Conservation (phyloP, 1,284 basidiomycete genomes). For the Tylopilus sp. region DNA sequence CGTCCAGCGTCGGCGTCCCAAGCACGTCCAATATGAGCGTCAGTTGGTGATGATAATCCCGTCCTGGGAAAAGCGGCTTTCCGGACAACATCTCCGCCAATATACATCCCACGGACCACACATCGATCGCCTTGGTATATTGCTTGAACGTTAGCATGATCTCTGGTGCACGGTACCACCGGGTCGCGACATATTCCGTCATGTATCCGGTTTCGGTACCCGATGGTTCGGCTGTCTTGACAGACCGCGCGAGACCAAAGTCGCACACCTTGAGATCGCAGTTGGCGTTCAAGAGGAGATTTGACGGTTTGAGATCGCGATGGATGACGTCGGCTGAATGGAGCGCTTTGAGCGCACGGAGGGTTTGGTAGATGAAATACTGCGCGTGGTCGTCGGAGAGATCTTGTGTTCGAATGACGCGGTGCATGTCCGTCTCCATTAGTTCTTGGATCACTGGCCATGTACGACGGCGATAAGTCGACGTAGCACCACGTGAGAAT, state of each 20-base stretch:
- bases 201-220: conserved; percentile 86
- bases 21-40: conserved; percentile 88
- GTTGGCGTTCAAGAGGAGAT: conserved; percentile 89
- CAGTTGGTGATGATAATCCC: conserved; percentile 95
- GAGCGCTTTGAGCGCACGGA: conserved; percentile 90
- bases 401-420: conserved; percentile 76
- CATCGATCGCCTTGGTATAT: conserved; percentile 92
- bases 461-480: conserved; percentile 13
- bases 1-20: conserved; percentile 89
- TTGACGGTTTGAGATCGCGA: conserved; percentile 90
- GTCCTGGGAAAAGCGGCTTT: conserved; percentile 92
- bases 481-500: background rate
- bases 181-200: conserved; percentile 94
- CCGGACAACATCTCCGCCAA: conserved; percentile 95
- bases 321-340: conserved; percentile 90
- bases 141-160: conserved; percentile 98
- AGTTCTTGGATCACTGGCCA: conserved; percentile 69
- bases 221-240: conserved; percentile 81
- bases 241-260: conserved; percentile 87
- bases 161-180: conserved; percentile 93
- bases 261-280: conserved; percentile 96
- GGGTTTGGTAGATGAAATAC: conserved; percentile 84
- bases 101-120: conserved; percentile 97
- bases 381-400: conserved; percentile 79
- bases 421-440: conserved; percentile 75